Base-by-base conservation (phyloP, 2,329 filamentous ascomycete species). In the Colletotrichum spinosum region DNA sequence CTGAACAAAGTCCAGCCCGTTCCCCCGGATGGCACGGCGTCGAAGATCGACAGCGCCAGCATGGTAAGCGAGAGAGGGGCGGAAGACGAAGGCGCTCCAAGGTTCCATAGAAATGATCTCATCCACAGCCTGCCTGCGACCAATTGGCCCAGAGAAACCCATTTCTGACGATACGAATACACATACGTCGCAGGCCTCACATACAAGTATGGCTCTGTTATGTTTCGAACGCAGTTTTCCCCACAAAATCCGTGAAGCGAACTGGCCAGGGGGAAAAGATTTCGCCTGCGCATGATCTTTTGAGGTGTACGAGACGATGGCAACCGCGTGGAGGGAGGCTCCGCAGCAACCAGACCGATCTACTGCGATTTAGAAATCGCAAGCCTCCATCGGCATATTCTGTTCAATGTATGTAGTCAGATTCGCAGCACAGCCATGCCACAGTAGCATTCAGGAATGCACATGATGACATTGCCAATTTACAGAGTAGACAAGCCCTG, bases 41-140 rank as follows among this genome's bases (percentile, higher is more conserved):
- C 25, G 17, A 50, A 33, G 63, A 66, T 66, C 53, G 63, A 63
- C 63, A 49, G 52, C 48, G 38, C 52, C 42, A 62, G 37, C 52
- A 52, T 12, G 58, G 8, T 44, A n/a, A 49, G 42, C 55, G 15
- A 33, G 25, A 44, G 17, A 46, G 50, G 46, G 50, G 44, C 33
- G 55, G 50, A 25, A 46, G 10, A 46, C 39, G 46, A 55, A 55
- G 53, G 53, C 38, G 39, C 46, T 42, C 41, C 57, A 17, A 33
- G 45, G 45, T 48, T 55, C 62, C 62, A 53, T 66, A 61, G n/a
- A 50, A 65, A 63, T 63, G 63, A 66, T 50, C 63, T 66, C 63
- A 63, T 57, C 25, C 48, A 55, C 34, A 39, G 25, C n/a, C 38
- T 15, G 15, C 10, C 45, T 15, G 17, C 52, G 53, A 13, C 48